These are phyloP conservation scores for Pyrenophora seminiperda DNA, from an alignment of 2,329 filamentous ascomycete genomes.

Conservation along the genomic window DNA sequence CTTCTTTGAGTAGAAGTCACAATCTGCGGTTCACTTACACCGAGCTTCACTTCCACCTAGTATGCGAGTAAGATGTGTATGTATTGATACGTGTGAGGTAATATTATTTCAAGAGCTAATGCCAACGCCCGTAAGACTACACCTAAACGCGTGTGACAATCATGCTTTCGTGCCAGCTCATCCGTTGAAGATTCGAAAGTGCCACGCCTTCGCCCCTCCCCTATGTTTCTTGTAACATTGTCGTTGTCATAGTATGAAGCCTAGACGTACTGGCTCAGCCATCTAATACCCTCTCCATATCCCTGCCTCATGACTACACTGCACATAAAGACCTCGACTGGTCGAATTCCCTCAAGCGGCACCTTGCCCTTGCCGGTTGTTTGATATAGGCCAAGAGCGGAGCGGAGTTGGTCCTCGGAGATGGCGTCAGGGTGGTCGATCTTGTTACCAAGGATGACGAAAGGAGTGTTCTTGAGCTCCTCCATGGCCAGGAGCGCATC, in stretches of 20 bases:
- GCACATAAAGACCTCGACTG: conserved; percentile 96
- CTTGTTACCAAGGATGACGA: conserved; percentile 97
- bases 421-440: conserved; percentile 97
- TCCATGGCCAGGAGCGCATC: conserved; percentile 95
- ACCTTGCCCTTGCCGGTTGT: conserved; percentile 48
- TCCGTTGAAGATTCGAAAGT: neutral
- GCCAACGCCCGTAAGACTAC: conserved; percentile 23
- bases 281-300: conserved; percentile 51
- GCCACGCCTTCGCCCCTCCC: conserved; percentile 1
- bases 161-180: conserved; percentile 12
- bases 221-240: neutral
- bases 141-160: conserved; percentile 14
- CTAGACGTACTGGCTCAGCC: conserved; percentile 51
- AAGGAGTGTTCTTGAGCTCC: conserved; percentile 92
- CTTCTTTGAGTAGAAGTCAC: too few species aligned
- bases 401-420: conserved; percentile 91
- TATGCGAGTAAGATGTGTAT: neutral
- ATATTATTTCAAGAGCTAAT: conserved; percentile 25
- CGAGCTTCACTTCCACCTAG: neutral
- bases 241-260: neutral
- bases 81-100: conserved; percentile 8
- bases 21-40: too few species aligned
- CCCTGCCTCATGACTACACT: conserved; percentile 97
- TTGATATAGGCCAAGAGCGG: conserved; percentile 91
- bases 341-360: conserved; percentile 45